Percentiles rank a stretch among this genome's conserved stretches.
Conservation (phyloP, 306 rosid species). For the Pterocarpus santalinus region DNA sequence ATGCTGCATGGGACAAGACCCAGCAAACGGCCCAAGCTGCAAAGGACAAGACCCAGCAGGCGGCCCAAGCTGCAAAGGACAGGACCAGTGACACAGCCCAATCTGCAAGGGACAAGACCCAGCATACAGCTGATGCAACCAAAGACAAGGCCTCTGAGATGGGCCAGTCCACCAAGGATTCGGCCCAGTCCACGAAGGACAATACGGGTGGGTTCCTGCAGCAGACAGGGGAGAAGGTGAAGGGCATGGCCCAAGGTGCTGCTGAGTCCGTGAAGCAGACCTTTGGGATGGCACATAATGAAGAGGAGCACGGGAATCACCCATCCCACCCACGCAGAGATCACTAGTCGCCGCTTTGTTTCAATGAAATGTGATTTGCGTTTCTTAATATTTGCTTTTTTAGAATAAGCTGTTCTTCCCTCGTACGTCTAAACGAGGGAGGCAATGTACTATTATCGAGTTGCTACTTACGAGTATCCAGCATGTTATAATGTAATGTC, state of each 20-base stretch:
- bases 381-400: not conserved
- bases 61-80: slow-evolving; percentile 46
- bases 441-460: slow-evolving; percentile 5
- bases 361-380: not conserved
- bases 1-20: slow-evolving; percentile 47
- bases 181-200: slow-evolving; percentile 50
- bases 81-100: slow-evolving; percentile 39
- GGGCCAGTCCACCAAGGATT: slow-evolving; percentile 48
- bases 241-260: slow-evolving; percentile 61
- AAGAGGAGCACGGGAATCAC: slow-evolving; percentile 13
- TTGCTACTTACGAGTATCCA: not conserved
- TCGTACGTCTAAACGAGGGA: not conserved
- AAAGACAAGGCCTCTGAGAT: slow-evolving; percentile 47
- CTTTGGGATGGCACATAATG: slow-evolving; percentile 58
- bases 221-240: slow-evolving; percentile 70
- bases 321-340: not conserved
- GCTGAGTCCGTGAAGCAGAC: slow-evolving; percentile 66
- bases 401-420: slow-evolving; percentile 1
- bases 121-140: slow-evolving; percentile 20
- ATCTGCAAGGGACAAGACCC: slow-evolving; percentile 43
- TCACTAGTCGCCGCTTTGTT: not conserved
- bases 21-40: slow-evolving; percentile 44
- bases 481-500: not conserved
- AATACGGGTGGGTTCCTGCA: slow-evolving; percentile 55
- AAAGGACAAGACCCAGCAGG: slow-evolving; percentile 41